Conservation (phyloP, 129 eudicot genomes). For the Centella asiatica region DNA sequence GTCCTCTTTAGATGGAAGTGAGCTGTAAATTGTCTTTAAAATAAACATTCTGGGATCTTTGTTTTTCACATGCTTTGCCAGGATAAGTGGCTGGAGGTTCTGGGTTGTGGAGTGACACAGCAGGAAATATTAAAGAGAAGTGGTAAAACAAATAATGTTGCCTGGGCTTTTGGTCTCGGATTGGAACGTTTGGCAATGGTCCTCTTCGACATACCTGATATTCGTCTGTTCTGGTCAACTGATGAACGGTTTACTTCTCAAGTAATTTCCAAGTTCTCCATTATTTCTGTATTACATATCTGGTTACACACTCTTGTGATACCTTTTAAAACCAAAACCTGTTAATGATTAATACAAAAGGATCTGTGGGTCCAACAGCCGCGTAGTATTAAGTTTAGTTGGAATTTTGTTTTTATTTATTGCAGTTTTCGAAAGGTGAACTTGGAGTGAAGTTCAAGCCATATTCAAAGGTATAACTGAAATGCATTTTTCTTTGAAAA, state of each 20-base stretch:
- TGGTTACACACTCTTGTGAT: background rate
- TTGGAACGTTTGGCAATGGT: constrained; percentile 95
- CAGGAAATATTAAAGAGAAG: constrained; percentile 81
- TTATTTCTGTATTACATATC: background rate
- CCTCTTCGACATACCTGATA: constrained; percentile 74
- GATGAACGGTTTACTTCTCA: constrained; percentile 93
- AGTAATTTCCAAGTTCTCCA: constrained; percentile 26
- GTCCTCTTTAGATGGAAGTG: too few species aligned
- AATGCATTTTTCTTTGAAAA: background rate
- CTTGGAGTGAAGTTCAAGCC: constrained; percentile 78
- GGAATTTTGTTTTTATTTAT: constrained; percentile 1
- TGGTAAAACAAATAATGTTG: constrained; percentile 64
- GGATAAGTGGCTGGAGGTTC: constrained; percentile 95
- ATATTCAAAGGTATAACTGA: constrained; percentile 68
- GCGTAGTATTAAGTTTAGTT: too few species aligned
- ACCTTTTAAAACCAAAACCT: too few species aligned
- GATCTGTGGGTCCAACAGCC: background rate
- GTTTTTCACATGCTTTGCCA: too few species aligned
- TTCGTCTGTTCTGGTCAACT: constrained; percentile 86
- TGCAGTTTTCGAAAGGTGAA: constrained; percentile 75
- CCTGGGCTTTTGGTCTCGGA: constrained; percentile 99
- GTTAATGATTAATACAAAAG: background rate
- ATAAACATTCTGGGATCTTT: too few species aligned
- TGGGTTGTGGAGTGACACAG: constrained; percentile 95
- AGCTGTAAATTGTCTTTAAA: too few species aligned